phyloP scores from a whole-genome alignment of 2,329 filamentous ascomycete genomes.

The Alternaria viburni region DNA sequence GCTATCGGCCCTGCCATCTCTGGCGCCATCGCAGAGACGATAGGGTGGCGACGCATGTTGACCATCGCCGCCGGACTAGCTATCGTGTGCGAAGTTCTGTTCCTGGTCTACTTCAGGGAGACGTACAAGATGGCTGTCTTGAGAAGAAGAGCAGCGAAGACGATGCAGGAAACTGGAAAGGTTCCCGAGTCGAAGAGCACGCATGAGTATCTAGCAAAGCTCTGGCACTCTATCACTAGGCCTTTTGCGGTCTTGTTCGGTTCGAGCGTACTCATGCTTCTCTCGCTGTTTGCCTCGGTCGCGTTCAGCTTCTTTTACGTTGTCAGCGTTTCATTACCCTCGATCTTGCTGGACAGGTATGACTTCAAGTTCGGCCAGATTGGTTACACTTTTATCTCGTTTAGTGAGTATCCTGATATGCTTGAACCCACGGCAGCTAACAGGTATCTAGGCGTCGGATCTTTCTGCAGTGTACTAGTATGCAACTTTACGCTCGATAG shows the following conservation, averaged over 20 bases:
- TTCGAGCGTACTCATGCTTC: constrained; percentile 62
- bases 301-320: constrained; percentile 56
- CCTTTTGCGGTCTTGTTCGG: constrained; percentile 53
- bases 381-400: constrained; percentile 62
- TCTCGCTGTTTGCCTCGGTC: constrained; percentile 53
- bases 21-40: constrained; percentile 60
- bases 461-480: constrained; percentile 55
- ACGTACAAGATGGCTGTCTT: constrained; percentile 67
- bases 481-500: constrained; percentile 61
- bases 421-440: not conserved
- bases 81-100: constrained; percentile 56
- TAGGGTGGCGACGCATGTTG: constrained; percentile 63
- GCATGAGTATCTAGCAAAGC: constrained; percentile 29
- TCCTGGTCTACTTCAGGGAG: constrained; percentile 62
- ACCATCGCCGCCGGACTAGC: constrained; percentile 60
- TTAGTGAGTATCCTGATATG: constrained; percentile 51
- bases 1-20: constrained; percentile 64
- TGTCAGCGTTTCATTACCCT: constrained; percentile 54
- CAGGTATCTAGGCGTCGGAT: constrained; percentile 53
- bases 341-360: constrained; percentile 52
- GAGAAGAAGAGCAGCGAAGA: constrained; percentile 28
- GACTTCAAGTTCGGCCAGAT: constrained; percentile 57
- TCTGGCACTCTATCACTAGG: constrained; percentile 50
- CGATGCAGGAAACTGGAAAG: constrained; percentile 16
- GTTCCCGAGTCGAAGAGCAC: constrained; percentile 13